Conservation (phyloP, 768 basidiomycete species). For the Mycena venus region DNA sequence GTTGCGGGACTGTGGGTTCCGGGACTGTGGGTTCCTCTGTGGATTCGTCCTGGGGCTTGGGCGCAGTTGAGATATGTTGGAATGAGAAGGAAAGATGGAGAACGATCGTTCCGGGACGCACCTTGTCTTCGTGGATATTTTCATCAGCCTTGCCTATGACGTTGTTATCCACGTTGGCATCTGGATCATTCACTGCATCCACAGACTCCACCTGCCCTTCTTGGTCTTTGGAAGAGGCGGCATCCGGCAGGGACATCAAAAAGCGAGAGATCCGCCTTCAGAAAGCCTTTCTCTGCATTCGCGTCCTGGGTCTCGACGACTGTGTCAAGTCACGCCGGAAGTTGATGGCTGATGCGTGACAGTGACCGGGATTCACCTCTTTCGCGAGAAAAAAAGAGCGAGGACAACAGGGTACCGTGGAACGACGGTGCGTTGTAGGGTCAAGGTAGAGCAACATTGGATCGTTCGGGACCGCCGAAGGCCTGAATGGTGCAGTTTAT, state of each 20-base stretch:
- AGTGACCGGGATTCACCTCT: not conserved
- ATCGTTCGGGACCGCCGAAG: too few species aligned
- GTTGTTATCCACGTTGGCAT: constrained; percentile 24
- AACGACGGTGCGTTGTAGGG: too few species aligned
- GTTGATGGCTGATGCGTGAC: constrained; percentile 14
- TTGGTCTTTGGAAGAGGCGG: constrained; percentile 6
- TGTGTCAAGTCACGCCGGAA: constrained; percentile 1
- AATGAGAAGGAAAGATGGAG: not conserved
- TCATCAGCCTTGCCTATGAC: constrained; percentile 22
- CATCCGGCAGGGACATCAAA: constrained; percentile 24
- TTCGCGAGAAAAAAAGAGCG: not conserved
- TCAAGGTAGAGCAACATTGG: too few species aligned
- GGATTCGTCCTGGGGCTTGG: not conserved
- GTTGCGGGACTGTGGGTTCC: not conserved
- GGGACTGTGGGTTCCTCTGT: not conserved
- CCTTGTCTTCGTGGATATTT: constrained; percentile 19
- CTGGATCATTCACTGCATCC: constrained; percentile 26
- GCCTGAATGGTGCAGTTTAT: too few species aligned
- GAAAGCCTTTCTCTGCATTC: not conserved
- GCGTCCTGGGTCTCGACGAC: not conserved
- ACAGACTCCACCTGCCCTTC: constrained; percentile 20
- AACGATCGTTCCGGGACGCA: too few species aligned
- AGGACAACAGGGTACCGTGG: not conserved
- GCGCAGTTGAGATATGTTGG: not conserved
- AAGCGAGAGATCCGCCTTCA: not conserved